A percentile compares a stretch with the other conserved stretches of the same genome.
Conservation (phyloP, 2,329 filamentous ascomycete genomes). For the Sclerotinia spermophila region DNA sequence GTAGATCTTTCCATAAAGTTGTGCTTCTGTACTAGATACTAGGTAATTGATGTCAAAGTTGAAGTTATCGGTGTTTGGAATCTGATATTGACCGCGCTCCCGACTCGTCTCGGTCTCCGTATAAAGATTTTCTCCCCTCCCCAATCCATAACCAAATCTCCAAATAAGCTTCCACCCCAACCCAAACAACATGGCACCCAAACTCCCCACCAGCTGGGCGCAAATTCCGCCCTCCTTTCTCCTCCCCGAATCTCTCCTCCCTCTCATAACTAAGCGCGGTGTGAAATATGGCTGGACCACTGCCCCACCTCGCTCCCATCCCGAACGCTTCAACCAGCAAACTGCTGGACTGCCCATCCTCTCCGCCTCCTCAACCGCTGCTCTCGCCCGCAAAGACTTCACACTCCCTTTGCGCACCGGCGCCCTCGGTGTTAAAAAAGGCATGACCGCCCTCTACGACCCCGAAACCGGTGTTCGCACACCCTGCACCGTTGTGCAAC, state of each 20-base stretch:
- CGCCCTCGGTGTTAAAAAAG: conserved; percentile 83
- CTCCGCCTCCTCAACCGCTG: conserved; percentile 57
- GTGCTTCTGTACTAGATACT: not conserved
- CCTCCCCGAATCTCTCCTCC: conserved; percentile 35
- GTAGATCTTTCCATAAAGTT: conserved; percentile 27
- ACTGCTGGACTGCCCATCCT: conserved; percentile 54
- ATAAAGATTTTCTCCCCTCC: conserved; percentile 22
- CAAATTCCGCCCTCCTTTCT: conserved; percentile 35
- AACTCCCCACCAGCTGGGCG: conserved; percentile 37
- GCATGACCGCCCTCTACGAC: conserved; percentile 91
- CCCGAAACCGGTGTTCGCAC: conserved; percentile 69
- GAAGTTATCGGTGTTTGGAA: conserved; percentile 8
- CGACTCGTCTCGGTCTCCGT: conserved; percentile 29
- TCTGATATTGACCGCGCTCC: conserved; percentile 35
- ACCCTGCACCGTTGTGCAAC: conserved; percentile 86
- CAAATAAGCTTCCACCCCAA: conserved; percentile 9
- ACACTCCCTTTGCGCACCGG: conserved; percentile 70
- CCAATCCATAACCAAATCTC: conserved; percentile 20
- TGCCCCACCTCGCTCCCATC: conserved; percentile 49
- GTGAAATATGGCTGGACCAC: conserved; percentile 55
- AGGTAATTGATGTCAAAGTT: not conserved
- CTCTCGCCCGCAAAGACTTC: conserved; percentile 54
- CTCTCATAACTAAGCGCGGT: conserved; percentile 36
- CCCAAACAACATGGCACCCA: conserved; percentile 36
- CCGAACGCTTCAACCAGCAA: conserved; percentile 54